Evolutionary conservation across 352 stramenopile genomes (phyloP).

Genomic region (Aphanomyces astaci): DNA sequence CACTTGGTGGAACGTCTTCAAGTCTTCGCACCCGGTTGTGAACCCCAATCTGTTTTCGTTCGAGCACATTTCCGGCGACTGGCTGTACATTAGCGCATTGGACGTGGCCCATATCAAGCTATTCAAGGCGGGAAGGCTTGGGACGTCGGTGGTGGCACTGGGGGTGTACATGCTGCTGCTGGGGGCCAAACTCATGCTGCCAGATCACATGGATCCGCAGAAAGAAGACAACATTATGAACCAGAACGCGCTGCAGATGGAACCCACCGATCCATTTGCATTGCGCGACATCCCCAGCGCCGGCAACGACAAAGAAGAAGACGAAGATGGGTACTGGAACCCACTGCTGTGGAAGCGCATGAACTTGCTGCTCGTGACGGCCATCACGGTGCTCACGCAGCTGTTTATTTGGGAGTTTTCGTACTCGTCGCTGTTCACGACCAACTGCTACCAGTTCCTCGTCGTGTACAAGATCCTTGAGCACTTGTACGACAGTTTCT

Average conservation of each 20-base stretch:
- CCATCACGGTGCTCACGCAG: constrained; percentile 62
- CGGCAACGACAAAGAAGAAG: constrained; percentile 42
- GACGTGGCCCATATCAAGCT: constrained; percentile 54
- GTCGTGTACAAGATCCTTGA: constrained; percentile 87
- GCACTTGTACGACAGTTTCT: constrained; percentile 67
- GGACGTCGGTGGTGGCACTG: constrained; percentile 68
- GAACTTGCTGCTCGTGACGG: constrained; percentile 84
- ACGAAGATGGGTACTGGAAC: constrained; percentile 68
- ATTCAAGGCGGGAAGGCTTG: constrained; percentile 85
- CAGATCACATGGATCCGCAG: constrained; percentile 71
- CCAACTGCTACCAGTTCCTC: constrained; percentile 88
- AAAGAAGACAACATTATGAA: constrained; percentile 56
- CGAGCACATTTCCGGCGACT: constrained; percentile 77
- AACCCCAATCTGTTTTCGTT: constrained; percentile 63
- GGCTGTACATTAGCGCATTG: constrained; percentile 84
- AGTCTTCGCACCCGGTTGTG: constrained; percentile 38
- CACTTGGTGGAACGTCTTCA: constrained; percentile 68
- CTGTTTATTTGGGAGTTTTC: constrained; percentile 96
- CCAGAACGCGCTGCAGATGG: constrained; percentile 34
- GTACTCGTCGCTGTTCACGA: constrained; percentile 89
- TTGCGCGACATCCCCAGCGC: constrained; percentile 30
- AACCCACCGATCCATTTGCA: constrained; percentile 43
- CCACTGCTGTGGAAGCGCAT: constrained; percentile 84
- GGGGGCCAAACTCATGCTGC: constrained; percentile 64
- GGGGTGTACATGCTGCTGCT: constrained; percentile 76